Evolutionary conservation across 345 rosid species (phyloP).

Genomic region (Barbarea vulgaris): DNA sequence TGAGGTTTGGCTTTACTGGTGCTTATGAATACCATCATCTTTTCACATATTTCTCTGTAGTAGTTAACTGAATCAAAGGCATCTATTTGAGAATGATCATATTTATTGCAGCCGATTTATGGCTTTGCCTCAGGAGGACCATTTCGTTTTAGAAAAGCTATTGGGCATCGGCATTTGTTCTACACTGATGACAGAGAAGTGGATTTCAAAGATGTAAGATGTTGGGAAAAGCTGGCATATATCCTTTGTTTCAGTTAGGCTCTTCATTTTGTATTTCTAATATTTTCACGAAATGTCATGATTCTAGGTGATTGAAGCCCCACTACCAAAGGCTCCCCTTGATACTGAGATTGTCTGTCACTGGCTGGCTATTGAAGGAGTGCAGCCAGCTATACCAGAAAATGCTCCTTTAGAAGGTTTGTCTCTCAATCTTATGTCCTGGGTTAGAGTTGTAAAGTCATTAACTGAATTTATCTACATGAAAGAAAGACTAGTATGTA

Average conservation of each 20-base stretch:
- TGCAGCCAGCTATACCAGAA: slow-evolving; percentile 95
- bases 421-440: slow-evolving; percentile 31
- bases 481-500: slow-evolving; percentile 19
- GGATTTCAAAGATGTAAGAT: slow-evolving; percentile 93
- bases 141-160: slow-evolving; percentile 81
- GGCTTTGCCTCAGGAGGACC: slow-evolving; percentile 82
- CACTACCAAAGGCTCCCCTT: slow-evolving; percentile 93
- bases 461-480: background rate
- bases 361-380: slow-evolving; percentile 99
- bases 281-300: slow-evolving; percentile 29
- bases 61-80: slow-evolving; percentile 6
- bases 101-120: slow-evolving; percentile 71
- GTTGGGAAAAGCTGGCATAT: slow-evolving; percentile 13
- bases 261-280: slow-evolving; percentile 6
- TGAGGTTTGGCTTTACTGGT: slow-evolving; percentile 5
- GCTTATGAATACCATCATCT: slow-evolving; percentile 1
- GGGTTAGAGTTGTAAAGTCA: slow-evolving; percentile 16
- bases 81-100: slow-evolving; percentile 27
- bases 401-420: slow-evolving; percentile 90
- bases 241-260: background rate
- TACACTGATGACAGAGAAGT: slow-evolving; percentile 90
- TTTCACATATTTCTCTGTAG: background rate
- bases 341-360: slow-evolving; percentile 83
- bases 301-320: slow-evolving; percentile 88
- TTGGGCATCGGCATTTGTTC: slow-evolving; percentile 87